Conservation (phyloP, 805 yeast species). For the Lachancea waltii region DNA sequence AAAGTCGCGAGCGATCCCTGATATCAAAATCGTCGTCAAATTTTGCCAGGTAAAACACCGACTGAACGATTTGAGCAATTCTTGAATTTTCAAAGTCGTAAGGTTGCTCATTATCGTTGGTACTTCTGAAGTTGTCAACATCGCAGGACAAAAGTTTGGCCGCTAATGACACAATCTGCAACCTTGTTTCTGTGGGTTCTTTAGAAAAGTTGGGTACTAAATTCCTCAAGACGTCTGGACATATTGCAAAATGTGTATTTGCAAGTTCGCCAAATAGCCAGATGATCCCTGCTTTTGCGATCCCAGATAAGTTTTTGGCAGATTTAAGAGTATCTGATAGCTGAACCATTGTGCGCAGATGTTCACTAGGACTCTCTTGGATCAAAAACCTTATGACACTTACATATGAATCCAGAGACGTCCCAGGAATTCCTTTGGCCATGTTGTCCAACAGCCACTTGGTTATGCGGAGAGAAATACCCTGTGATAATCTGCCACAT, state of each 20-base stretch:
- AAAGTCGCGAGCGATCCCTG: conserved; percentile 77
- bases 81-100: conserved; percentile 33
- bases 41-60: conserved; percentile 56
- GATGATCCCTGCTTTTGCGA: conserved; percentile 74
- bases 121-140: conserved; percentile 36
- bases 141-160: conserved; percentile 63
- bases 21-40: conserved; percentile 73
- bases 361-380: conserved; percentile 51
- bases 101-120: conserved; percentile 15
- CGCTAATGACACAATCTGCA: conserved; percentile 64
- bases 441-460: conserved; percentile 57
- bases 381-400: conserved; percentile 67
- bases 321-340: conserved; percentile 36
- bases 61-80: conserved; percentile 49
- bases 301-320: conserved; percentile 26
- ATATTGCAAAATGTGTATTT: conserved; percentile 39
- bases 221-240: conserved; percentile 70
- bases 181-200: conserved; percentile 54
- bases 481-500: conserved; percentile 44
- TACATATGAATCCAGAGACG: conserved; percentile 55
- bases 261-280: conserved; percentile 90
- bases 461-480: conserved; percentile 50
- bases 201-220: conserved; percentile 46
- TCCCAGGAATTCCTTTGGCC: conserved; percentile 23
- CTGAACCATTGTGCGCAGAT: conserved; percentile 49